Conservation (phyloP, 768 basidiomycete species). For the Xerocomus potaroensis region DNA sequence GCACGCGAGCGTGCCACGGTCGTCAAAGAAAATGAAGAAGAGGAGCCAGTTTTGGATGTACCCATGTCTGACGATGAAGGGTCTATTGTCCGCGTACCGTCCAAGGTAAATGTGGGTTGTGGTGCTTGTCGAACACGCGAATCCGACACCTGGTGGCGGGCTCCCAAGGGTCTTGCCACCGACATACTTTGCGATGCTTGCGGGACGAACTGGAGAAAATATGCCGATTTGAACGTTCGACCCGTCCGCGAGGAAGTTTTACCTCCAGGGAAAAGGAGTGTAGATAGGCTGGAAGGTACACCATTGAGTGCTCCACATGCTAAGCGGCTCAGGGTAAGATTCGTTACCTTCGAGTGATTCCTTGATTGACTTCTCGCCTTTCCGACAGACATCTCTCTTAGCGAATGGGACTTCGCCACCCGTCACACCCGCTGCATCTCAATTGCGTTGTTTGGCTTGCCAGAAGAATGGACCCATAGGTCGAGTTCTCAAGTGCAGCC, state of each 20-base stretch:
- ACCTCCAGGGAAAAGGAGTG: constrained; percentile 38
- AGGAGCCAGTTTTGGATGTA: constrained; percentile 29
- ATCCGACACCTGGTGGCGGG: constrained; percentile 84
- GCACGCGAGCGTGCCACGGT: constrained; percentile 38
- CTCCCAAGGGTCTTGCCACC: constrained; percentile 78
- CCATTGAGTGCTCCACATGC: constrained; percentile 45
- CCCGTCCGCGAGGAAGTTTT: constrained; percentile 64
- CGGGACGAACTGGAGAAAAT: constrained; percentile 88
- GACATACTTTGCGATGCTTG: constrained; percentile 81
- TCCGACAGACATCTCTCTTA: constrained; percentile 35
- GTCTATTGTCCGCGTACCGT: constrained; percentile 59
- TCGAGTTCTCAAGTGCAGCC: constrained; percentile 77
- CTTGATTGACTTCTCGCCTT: neutral
- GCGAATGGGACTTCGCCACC: constrained; percentile 62
- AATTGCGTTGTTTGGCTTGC: constrained; percentile 73
- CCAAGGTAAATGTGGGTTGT: constrained; percentile 56
- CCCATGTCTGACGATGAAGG: constrained; percentile 63
- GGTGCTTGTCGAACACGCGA: constrained; percentile 84
- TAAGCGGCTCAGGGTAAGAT: constrained; percentile 62
- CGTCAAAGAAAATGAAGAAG: constrained; percentile 25
- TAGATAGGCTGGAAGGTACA: constrained; percentile 60
- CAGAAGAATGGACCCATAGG: constrained; percentile 68
- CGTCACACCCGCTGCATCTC: constrained; percentile 45
- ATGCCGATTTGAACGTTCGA: constrained; percentile 81
- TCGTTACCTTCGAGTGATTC: neutral